Conservation (phyloP, 169 alveolate species). For the Plasmodium billcollinsi region DNA sequence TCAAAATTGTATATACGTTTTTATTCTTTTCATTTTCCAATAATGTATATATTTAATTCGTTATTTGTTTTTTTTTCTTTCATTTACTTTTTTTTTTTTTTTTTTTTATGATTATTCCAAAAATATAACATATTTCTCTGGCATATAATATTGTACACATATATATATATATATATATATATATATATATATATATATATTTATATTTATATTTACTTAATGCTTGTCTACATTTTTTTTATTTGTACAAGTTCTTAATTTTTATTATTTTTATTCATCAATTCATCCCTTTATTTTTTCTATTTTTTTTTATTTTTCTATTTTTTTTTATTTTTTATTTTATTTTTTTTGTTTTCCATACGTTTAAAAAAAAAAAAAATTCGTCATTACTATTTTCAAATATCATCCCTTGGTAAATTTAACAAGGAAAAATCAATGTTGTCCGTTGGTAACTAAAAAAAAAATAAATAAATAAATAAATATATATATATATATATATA, state of each 20-base stretch:
- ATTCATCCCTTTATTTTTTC: not conserved
- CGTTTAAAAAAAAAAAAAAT: not conserved
- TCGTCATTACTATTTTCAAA: slow-evolving; percentile 1
- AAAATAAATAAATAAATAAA: slow-evolving; percentile 7
- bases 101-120: no score
- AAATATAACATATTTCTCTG: no score
- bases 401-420: slow-evolving; percentile 45
- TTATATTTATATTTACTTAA: not conserved
- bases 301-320: not conserved
- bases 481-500: not conserved
- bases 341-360: slow-evolving; percentile 15
- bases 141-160: not conserved
- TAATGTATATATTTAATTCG: no score
- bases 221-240: not conserved
- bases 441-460: slow-evolving; percentile 37
- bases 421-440: slow-evolving; percentile 64
- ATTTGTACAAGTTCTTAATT: not conserved
- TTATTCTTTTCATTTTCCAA: no score
- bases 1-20: no score
- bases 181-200: not conserved
- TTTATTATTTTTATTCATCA: not conserved
- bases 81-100: no score
- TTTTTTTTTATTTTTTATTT: not conserved
- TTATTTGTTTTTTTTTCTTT: no score
- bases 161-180: not conserved